Base-by-base conservation (phyloP, 2,329 filamentous ascomycete species). In the Daldinia sp. region DNA sequence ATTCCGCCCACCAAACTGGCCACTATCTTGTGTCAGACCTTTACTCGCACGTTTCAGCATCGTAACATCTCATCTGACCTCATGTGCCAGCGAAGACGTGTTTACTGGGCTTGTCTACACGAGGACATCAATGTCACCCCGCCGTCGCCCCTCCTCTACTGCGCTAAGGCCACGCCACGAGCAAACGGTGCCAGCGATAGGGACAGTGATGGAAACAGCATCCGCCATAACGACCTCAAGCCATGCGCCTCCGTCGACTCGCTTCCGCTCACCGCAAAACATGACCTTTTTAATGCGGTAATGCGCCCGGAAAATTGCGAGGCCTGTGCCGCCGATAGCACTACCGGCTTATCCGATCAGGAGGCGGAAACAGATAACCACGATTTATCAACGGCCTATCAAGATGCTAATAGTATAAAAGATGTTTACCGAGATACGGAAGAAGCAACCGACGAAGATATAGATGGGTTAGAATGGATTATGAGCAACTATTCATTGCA, bases 121-220 rank as follows among this genome's bases (percentile, higher is more conserved):
- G 63, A 65, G 10, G 54, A 65, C 32, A 8, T n/a, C 30, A 47
- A 62, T 15, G 50, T 59, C n/a, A 58, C 58, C 1, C 58, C 63
- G 3, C 58, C 63, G 1, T 34, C 45, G 2, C 21, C 34, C 5
- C 27, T 62, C 10, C 11, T 58, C 15, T 65, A 48, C 48, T 65
- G 63, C 50, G 6, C 13, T 3, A 3, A 25, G 7, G 58, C 56
- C 32, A 41, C 27, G 15, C 27, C n/a, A 3, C 37, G 21, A 7
- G 7, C 29, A 6, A 10, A 19, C 27, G 7, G 15, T 11, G 9
- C 13, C 4, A 23, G 17, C 2, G 2, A 11, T 13, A 3, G 15
- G 6, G 17, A 15, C 7, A 25, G 39, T 4, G 3, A 27, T 8
- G 39, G 21, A 27, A 27, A 8, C 11, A 9, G 39, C 11, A 27